Evolutionary conservation across 2,329 filamentous ascomycete species (phyloP).

Genomic region (Fusarium longipes): DNA sequence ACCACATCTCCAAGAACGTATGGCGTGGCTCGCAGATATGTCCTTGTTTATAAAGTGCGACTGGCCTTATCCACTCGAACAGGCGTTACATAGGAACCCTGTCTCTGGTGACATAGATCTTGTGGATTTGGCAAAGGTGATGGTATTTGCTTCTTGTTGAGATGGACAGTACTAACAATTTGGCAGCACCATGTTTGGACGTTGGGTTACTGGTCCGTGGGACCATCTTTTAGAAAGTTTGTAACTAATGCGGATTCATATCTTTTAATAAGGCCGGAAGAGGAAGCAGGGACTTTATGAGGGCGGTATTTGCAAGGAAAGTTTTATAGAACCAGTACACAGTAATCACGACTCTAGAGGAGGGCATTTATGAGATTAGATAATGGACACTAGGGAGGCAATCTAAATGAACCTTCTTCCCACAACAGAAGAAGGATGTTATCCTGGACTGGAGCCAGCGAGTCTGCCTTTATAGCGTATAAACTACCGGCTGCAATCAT

Average conservation of each 20-base stretch:
- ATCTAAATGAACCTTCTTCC: not conserved
- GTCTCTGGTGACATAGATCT: not conserved
- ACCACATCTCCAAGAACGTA: slow-evolving; percentile 21
- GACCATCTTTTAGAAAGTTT: slow-evolving; percentile 6
- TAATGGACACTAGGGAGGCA: fast-evolving
- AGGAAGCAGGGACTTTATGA: fast-evolving
- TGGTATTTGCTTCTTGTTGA: fast-evolving
- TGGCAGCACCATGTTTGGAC: slow-evolving; percentile 20
- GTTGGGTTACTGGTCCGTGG: slow-evolving; percentile 17
- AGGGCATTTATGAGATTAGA: too few relatives aligned
- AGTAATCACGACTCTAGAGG: too few relatives aligned
- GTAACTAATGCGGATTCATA: not conserved
- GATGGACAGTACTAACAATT: not conserved
- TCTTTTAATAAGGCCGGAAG: not conserved
- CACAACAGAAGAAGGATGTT: not conserved
- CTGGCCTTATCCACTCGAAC: slow-evolving; percentile 11
- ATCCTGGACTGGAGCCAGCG: too few relatives aligned
- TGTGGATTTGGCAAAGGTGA: slow-evolving; percentile 13
- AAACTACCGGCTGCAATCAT: too few relatives aligned
- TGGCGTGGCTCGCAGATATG: slow-evolving; percentile 18
- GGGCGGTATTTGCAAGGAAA: not conserved
- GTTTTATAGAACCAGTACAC: not conserved
- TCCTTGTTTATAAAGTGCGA: slow-evolving; percentile 9
- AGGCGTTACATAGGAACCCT: not conserved
- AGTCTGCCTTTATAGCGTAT: not conserved